phyloP scores from a whole-genome alignment of 1,284 basidiomycete species.

The Melampsora americana region DNA sequence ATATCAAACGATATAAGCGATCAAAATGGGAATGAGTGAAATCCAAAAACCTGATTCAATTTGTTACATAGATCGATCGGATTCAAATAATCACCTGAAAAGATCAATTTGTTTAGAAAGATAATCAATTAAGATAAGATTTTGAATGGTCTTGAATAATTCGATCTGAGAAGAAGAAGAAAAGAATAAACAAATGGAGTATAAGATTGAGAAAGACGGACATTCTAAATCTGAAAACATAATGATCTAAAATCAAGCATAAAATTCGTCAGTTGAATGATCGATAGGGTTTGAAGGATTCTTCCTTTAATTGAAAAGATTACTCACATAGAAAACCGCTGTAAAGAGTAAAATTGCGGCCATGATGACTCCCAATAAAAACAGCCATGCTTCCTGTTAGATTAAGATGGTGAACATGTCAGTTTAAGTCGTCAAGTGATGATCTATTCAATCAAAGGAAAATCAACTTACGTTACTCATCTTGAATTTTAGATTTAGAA shows the following conservation, averaged over 20 bases:
- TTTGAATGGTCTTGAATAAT: neutral
- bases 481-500: neutral
- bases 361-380: constrained; percentile 87
- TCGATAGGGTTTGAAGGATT: neutral
- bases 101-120: neutral
- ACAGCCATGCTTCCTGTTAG: constrained; percentile 77
- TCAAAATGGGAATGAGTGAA: neutral
- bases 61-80: constrained; percentile 99
- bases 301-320: neutral
- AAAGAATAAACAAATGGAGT: too few species aligned
- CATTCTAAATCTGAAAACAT: constrained; percentile 99
- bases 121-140: neutral
- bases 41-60: constrained; percentile 78
- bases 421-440: neutral
- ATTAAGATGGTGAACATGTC: neutral
- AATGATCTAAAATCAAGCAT: constrained; percentile 70
- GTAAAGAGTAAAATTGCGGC: constrained; percentile 89
- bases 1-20: neutral
- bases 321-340: constrained; percentile 94
- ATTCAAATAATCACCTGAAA: constrained; percentile 81
- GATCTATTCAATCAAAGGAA: neutral
- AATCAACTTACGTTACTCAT: neutral
- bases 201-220: neutral
- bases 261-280: neutral
- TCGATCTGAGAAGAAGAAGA: too few species aligned